phyloP scores from a whole-genome alignment of 495 filamentous ascomycete genomes.

The Penicillium macrosclerotiorum region DNA sequence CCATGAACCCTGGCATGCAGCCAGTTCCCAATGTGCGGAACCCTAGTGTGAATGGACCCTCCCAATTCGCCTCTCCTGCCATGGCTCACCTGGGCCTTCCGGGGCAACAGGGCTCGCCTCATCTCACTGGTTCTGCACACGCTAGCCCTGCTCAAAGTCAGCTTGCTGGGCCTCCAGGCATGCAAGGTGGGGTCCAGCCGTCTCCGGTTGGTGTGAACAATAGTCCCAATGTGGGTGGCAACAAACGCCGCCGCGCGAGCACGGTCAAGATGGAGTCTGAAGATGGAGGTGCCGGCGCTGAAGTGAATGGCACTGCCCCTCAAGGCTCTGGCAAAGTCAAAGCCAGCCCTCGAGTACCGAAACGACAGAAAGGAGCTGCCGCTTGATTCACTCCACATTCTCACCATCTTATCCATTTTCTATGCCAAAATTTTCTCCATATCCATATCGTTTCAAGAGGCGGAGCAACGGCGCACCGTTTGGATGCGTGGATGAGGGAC shows the following conservation, averaged over 20 bases:
- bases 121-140: conserved; percentile 45
- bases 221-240: conserved; percentile 69
- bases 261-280: conserved; percentile 76
- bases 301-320: conserved; percentile 47
- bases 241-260: conserved; percentile 74
- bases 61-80: conserved; percentile 52
- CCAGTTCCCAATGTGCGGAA: conserved; percentile 34
- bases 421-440: conserved; percentile 11
- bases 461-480: conserved; percentile 35
- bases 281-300: conserved; percentile 40
- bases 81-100: conserved; percentile 50
- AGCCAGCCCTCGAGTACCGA: conserved; percentile 54
- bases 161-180: conserved; percentile 48
- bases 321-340: conserved; percentile 51
- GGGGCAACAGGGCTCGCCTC: conserved; percentile 42
- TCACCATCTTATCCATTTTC: conserved; percentile 7
- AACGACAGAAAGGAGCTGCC: conserved; percentile 53
- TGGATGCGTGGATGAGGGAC: conserved; percentile 30
- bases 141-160: conserved; percentile 47
- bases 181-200: conserved; percentile 69
- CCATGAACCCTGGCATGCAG: conserved; percentile 41
- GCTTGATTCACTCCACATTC: conserved; percentile 15
- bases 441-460: conserved; percentile 27
- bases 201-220: conserved; percentile 81
- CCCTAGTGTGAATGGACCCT: conserved; percentile 37